Conservation (phyloP, 305 asterid species). For the Coffea humblotiana region DNA sequence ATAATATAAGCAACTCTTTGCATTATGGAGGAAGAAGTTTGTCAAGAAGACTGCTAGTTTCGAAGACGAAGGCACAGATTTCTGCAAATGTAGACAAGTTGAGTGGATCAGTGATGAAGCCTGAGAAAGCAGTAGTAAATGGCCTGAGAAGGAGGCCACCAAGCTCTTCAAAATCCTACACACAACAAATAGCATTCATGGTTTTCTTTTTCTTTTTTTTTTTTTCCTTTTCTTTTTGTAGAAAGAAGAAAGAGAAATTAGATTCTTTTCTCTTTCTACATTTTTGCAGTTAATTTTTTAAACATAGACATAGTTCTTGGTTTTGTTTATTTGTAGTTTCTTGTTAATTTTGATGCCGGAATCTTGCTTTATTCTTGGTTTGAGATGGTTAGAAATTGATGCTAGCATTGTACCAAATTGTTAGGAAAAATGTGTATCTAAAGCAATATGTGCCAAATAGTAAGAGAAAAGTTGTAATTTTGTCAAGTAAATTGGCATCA, state of each 20-base stretch:
- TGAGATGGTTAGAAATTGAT: not conserved
- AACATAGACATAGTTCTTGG: not conserved
- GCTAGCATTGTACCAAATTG: not conserved
- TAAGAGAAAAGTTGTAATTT: not conserved
- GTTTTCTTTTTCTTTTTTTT: not conserved
- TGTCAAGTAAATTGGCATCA: not conserved
- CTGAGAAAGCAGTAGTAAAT: constrained; percentile 42
- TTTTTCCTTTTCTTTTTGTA: not conserved
- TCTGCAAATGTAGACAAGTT: constrained; percentile 29
- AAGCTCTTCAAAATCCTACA: constrained; percentile 56
- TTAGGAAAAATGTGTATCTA: not conserved
- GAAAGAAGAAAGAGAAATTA: constrained; percentile 33
- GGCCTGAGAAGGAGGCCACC: constrained; percentile 54
- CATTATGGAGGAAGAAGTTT: constrained; percentile 11
- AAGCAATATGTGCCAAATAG: not conserved
- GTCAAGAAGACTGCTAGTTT: constrained; percentile 43
- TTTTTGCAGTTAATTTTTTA: constrained; percentile 26
- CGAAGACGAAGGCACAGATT: constrained; percentile 21
- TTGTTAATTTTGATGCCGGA: not conserved
- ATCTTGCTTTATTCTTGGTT: not conserved
- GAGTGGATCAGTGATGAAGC: constrained; percentile 31
- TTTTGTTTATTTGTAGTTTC: too few relatives aligned
- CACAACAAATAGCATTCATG: constrained; percentile 42
- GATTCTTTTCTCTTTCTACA: constrained; percentile 26
- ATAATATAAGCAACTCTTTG: constrained; percentile 8